Base-by-base conservation (phyloP, 2,329 filamentous ascomycete species). In the Nemania abortiva region DNA sequence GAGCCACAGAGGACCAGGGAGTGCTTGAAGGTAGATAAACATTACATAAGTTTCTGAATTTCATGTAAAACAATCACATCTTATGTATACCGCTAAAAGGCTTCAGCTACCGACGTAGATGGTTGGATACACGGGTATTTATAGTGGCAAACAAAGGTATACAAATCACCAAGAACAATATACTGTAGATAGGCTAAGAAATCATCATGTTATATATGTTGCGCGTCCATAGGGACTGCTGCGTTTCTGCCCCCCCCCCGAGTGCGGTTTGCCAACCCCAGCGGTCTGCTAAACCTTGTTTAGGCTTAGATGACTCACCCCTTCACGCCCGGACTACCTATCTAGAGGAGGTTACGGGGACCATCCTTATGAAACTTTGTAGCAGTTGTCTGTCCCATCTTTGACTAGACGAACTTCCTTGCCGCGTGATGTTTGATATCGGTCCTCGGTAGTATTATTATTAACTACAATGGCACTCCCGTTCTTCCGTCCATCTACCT, bases 401-500 rank as follows among this genome's bases (percentile, higher is more conserved):
- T 15, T 31, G 27, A 15, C 7, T 9, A 1, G 24, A 39, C 20
- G 45, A 10, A 29, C 49, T 52, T 11, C 49, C 9, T 11, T 27
- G 18, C 22, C 29, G 11, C n/a, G 18, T n/a, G 20, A 22, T 37
- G 9, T 31, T 47, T 55, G 9, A 49, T 31, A 31, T 27, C n/a
- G 6, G 7, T 22, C 50, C 10, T 49, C 31, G 11, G 4, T 13
- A 2, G 29, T 27, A 29, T 7, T 37, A 31, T 6, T 57, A 50
- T 13, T 7, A 47, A 31, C n/a, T 18, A 13, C 18, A 15, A 61
- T 66, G 69, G 24, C 59, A 1, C 64, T 72, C 22, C 64, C 67
- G 24, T 72, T 71, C 58, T 9, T 53, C 22, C 63, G 20, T 31
- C 63, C 73, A 7, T 52, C 49, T 39, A 65, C 54, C 9, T 27